Evolutionary conservation across 805 yeast species (phyloP), one percentile per base, ranked within the genome.

Genomic region (Yarrowia porcina): DNA sequence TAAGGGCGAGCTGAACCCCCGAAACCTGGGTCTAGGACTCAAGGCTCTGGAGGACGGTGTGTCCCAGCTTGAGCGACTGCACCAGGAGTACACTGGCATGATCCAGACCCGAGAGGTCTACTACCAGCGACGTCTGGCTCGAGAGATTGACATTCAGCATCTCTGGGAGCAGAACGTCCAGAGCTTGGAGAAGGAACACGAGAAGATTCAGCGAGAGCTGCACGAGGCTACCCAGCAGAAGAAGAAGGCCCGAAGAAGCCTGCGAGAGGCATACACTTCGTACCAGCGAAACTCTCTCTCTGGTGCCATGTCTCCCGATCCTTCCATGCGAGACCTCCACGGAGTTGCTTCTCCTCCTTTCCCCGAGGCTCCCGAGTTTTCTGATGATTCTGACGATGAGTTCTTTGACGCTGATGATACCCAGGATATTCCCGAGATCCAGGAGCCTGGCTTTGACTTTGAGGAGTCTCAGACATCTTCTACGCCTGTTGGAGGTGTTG

Each of bases 141-240:
- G 66, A 9, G 73, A 75, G 28, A 67, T 67, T 15, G 68, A 67
- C 27, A 66, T 74, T 50, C 72, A 74, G 49, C 50, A 69, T 23
- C 67, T 74, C 7, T 76, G 83, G 77, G 81, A 80, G n/a, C 76
- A 68, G 67, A 77, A 67, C 75, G 76, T 71, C 69, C 78, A 69
- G 69, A 77, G 65, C 67, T 69, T 70, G 68, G 80, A 79, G 63
- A 63, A 72, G 38, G 79, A 78, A 65, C 73, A 72, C 50, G 77
- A 75, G 57, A 67, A 69, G 64, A 71, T 77, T 39, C 78, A 76
- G 66, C 77, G 73, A 12, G 71, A 74, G 61, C 67, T 79, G 7
- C 71, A 71, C 38, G 64, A 64, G 36, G 72, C 73, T 5, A 67
- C 71, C 30, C 69, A 69, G 52, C 71, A 74, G 64, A 68, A 72